Base-by-base conservation (phyloP, 2,329 filamentous ascomycete species). In the Ascochyta fabae region DNA sequence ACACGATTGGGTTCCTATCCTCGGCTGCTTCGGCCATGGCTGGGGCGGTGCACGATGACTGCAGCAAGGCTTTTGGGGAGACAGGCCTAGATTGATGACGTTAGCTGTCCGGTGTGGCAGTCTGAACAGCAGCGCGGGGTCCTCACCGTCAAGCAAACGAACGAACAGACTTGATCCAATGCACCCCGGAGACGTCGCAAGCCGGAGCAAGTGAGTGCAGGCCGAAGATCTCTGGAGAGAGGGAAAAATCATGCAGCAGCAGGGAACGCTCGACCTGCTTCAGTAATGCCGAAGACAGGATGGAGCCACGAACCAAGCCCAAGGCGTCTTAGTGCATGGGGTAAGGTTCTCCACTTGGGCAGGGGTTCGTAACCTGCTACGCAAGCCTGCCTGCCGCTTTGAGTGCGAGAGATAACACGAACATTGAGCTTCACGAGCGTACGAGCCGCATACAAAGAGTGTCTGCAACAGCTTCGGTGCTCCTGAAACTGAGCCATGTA, bases 1-100 rank as follows among this genome's bases (percentile, higher is more conserved):
- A 90, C 64, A 88, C 86, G 68, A 83, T 73, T 59, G 81, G 80
- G 61, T 83, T 81, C 48, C 68, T 63, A 51, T 73, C 54, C 53
- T 56, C 69, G 55, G 66, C 52, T 50, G 69, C 33, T 36, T 71
- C 69, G 60, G 72, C 66, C 73, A 75, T 75, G 64, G 62, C 48
- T 69, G 70, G 62, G 66, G 68, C 69, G 59, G 67, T 70, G 70
- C 65, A 68, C 40, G 38, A 34, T 39, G 43, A 51, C 42, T 56
- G 53, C 53, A 50, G 54, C 51, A 59, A 38, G 54, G 58, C 50
- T 40, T 53, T 57, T 59, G 48, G 24, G 31, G 33, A 33, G 50
- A 39, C 33, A 39, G 38, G 33, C 35, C 53, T 56, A 51, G 47
- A 48, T 42, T 48, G 63, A 66, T 70, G 68, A 66, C 68, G 64